Base-by-base conservation (phyloP, 495 filamentous ascomycete genomes). In the Rhizodiscina lignyota region DNA sequence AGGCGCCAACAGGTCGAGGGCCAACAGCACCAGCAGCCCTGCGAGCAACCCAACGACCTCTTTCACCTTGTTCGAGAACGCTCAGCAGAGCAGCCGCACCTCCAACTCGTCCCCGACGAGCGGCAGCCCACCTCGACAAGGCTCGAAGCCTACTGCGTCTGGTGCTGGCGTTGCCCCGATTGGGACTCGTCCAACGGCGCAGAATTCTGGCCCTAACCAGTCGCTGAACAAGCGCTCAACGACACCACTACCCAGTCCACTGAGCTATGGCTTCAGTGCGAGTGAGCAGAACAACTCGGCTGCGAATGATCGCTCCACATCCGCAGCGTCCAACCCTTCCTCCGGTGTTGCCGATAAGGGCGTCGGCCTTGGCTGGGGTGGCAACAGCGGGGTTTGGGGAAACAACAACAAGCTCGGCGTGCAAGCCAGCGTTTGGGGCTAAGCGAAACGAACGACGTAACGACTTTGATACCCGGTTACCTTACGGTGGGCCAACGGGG, bases 91-190 rank as follows among this genome's bases (percentile, higher is more conserved):
- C 23, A 83, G 67, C 55, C 77, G 78, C 36, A 92, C 86, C 18
- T 92, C 85, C 35, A 80, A 74, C 42, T 93, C 89, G 1, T 93
- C 87, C 4, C 86, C 89, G 5, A n/a, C n/a, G n/a, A 74, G 78
- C 42, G 83, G 74, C n/a, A 91, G 84, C 4, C 82, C 86, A 10
- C 83, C 84, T 30, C 74, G 76, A 40, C 70, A 77, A 44, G 58
- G 61, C 13, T 47, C 56, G 15, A 74, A 75, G 50, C 45, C 64
- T 11, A 45, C 63, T 12, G 57, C 62, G 6, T 59, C 66, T 15
- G 70, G 62, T 60, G 64, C 73, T 21, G 63, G 72, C 15, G 83
- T 94, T 15, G 87, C 86, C 12, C 87, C 89, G 17, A 97, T 97
- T 45, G 89, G 89, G 26, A 93, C 91, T 32, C 77, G 89, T 20